Conservation (phyloP, 768 basidiomycete species). For the Tylopilus felleus region DNA sequence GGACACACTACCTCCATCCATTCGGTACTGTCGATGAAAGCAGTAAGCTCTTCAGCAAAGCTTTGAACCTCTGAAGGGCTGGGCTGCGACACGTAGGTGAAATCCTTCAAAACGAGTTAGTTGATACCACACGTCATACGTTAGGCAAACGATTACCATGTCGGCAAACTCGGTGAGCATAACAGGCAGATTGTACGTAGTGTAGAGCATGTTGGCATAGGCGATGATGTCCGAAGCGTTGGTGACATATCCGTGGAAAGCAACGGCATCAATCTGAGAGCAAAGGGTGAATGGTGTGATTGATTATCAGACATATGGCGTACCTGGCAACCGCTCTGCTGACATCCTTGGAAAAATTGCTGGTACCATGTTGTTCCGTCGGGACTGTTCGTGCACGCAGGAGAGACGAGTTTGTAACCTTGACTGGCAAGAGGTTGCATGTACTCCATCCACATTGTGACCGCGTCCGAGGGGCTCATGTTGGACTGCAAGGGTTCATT, state of each 20-base stretch:
- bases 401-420: slow-evolving; percentile 60
- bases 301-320: slow-evolving; percentile 22
- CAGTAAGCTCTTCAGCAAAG: slow-evolving; percentile 43
- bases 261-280: slow-evolving; percentile 50
- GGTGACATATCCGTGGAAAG: slow-evolving; percentile 70
- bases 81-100: too few species aligned
- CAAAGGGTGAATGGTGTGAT: not conserved
- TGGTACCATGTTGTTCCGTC: slow-evolving; percentile 63
- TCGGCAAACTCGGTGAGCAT: slow-evolving; percentile 72
- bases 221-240: slow-evolving; percentile 43
- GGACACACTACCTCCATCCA: slow-evolving; percentile 41
- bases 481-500: slow-evolving; percentile 62
- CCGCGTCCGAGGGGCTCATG: slow-evolving; percentile 49
- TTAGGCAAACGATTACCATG: slow-evolving; percentile 39
- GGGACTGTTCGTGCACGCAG: slow-evolving; percentile 63
- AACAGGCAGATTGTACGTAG: slow-evolving; percentile 39
- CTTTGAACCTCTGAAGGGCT: too few species aligned
- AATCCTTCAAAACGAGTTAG: slow-evolving; percentile 43
- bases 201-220: slow-evolving; percentile 48
- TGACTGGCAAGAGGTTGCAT: slow-evolving; percentile 52
- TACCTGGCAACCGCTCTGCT: slow-evolving; percentile 43
- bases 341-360: slow-evolving; percentile 37
- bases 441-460: slow-evolving; percentile 55
- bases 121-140: not conserved
- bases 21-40: slow-evolving; percentile 41